Evolutionary conservation across 371 early-diverging fungal species (phyloP).

Genomic region (Actinomucor elegans): DNA sequence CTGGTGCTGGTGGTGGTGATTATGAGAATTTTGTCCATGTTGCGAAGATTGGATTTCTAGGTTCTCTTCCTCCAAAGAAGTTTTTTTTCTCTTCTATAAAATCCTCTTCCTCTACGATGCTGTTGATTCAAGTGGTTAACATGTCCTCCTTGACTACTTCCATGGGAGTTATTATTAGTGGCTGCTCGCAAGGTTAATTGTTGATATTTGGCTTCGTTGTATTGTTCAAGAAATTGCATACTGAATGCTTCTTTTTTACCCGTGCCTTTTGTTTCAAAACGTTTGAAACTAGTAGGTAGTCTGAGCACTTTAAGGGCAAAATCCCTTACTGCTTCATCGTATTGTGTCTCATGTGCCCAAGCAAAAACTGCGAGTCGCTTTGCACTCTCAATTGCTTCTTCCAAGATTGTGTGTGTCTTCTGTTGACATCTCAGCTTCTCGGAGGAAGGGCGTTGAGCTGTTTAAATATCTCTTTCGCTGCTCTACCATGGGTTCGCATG

Average conservation of each 20-base stretch:
- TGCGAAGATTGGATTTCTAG: slow-evolving; percentile 7
- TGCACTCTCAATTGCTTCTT: neutral
- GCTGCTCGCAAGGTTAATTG: slow-evolving; percentile 1
- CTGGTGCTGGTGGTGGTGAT: no score
- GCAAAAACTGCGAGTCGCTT: no score
- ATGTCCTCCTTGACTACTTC: slow-evolving; percentile 9
- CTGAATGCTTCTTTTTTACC: no score
- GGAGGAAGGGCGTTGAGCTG: neutral
- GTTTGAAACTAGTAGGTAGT: slow-evolving; percentile 8
- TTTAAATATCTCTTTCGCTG: slow-evolving; percentile 7
- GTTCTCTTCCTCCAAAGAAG: slow-evolving; percentile 10
- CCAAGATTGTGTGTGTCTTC: neutral
- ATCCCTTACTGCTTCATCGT: slow-evolving; percentile 7
- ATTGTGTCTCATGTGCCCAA: neutral
- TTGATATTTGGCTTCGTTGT: slow-evolving; percentile 14
- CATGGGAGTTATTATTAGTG: neutral
- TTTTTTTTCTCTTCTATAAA: no score
- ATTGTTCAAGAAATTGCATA: slow-evolving; percentile 4
- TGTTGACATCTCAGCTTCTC: neutral
- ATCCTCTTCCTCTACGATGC: no score
- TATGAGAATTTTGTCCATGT: no score
- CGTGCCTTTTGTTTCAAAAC: slow-evolving; percentile 5
- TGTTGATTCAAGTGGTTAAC: neutral
- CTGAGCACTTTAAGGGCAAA: slow-evolving; percentile 9
- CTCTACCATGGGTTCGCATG: slow-evolving; percentile 2